Base-by-base conservation (phyloP, 345 rosid genomes). In the Lepidium sativum region DNA sequence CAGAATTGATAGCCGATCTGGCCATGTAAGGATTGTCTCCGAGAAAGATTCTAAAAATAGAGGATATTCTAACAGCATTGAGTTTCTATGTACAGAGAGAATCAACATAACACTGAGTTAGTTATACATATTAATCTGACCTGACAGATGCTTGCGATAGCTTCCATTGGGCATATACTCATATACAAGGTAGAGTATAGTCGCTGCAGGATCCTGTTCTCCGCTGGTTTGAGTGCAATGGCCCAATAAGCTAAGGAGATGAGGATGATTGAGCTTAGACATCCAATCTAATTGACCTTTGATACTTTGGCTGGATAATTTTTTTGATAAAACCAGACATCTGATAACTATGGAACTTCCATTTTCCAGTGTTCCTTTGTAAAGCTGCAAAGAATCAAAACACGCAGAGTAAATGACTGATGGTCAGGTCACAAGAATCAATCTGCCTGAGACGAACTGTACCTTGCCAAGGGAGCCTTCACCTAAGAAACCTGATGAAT, bases 391-490 rank as follows among this genome's bases (percentile, higher is more conserved):
- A 41, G 57, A 66, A 48, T 20, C 45, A 62, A 48, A 51, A 35
- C 9, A 35, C 43, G 29, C 8, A 51, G 6, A 50, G 54, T 72
- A 12, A 50, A 58, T 41, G 27, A 42, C 9, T 2, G 8, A 5
- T n/a, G 17, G 23, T 32, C 48, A 49, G 34, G 35, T 57, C 52
- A 63, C 57, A 54, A 45, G n/a, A 34, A 66, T 42, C 27, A 66
- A 23, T 57, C n/a, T 63, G 48, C 3, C 10, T 31, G 8, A 56
- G 53, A 40, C 6, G 25, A 38, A 27, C 16, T 34, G 33, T 82
- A 94, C 99, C 99, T 90, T 88, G 66, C 99, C 97, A 5, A n/a
- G 47, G 41, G 83, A 82, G 75, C 97, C 91, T 76, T 88, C 95
- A 38, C 95, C 85, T 62, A 94, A 74, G 41, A 84, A 83, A 56